These are phyloP conservation scores for Marasmius fiardii DNA, from an alignment of 1,284 basidiomycete species.

Conservation along the genomic window DNA sequence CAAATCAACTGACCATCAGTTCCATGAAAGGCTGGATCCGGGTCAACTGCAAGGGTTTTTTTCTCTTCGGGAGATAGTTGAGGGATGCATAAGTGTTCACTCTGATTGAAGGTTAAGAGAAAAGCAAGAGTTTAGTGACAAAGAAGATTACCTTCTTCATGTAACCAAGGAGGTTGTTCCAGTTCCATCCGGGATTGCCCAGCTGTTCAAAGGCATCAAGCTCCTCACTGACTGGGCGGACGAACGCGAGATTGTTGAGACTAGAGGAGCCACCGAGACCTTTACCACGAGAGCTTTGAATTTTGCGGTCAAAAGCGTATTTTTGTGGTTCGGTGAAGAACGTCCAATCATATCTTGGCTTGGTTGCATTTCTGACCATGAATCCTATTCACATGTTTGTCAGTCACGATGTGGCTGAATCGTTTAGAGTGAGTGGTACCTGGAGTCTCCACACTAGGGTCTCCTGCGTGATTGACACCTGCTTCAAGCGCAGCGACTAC, in stretches of 20 bases:
- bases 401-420: neutral
- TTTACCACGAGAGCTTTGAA: slow-evolving; percentile 5
- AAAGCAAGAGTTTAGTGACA: no score
- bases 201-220: slow-evolving; percentile 3
- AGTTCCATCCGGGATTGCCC: slow-evolving; percentile 11
- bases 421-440: neutral
- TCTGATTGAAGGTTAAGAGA: no score
- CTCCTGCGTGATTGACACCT: neutral
- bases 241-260: slow-evolving; percentile 1
- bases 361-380: neutral
- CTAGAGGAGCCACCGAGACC: slow-evolving; percentile 4
- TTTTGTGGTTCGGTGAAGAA: slow-evolving; percentile 8
- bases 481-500: neutral
- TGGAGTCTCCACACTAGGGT: neutral
- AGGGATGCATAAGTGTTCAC: slow-evolving; percentile 1
- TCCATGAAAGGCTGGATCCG: slow-evolving; percentile 3
- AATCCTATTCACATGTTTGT: neutral
- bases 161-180: slow-evolving; percentile 8
- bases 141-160: slow-evolving; percentile 7
- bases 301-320: neutral
- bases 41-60: neutral
- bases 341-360: slow-evolving; percentile 4
- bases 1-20: neutral
- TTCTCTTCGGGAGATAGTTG: neutral
- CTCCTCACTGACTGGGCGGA: slow-evolving; percentile 1